These are phyloP conservation scores for Gautieria morchelliformis DNA, from an alignment of 768 basidiomycete species.

Conservation along the genomic window DNA sequence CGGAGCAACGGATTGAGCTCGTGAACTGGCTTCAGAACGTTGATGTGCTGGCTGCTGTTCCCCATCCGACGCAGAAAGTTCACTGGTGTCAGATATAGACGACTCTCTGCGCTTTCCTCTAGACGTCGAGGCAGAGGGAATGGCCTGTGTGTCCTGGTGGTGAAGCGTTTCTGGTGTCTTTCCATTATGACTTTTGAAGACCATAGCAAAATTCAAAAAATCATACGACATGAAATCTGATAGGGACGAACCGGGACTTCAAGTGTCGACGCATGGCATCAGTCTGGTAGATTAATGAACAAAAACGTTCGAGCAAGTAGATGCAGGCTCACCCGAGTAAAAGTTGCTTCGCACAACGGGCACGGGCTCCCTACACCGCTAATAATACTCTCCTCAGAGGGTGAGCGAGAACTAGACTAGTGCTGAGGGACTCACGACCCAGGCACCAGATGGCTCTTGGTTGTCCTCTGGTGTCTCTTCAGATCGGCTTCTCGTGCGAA, in stretches of 20 bases:
- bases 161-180: slow-evolving; percentile 7
- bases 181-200: slow-evolving; percentile 3
- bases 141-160: neutral
- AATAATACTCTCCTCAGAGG: slow-evolving; percentile 10
- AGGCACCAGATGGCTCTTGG: slow-evolving; percentile 65
- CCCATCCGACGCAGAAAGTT: slow-evolving; percentile 7
- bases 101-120: slow-evolving; percentile 2
- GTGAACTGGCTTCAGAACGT: neutral
- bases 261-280: slow-evolving; percentile 75
- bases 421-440: slow-evolving; percentile 43
- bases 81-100: slow-evolving; percentile 1
- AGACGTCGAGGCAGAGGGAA: neutral
- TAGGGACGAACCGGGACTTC: slow-evolving; percentile 54
- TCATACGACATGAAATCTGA: neutral
- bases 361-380: slow-evolving; percentile 39
- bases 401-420: slow-evolving; percentile 1
- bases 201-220: neutral
- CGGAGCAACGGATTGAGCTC: slow-evolving; percentile 1
- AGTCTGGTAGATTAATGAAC: slow-evolving; percentile 34
- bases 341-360: slow-evolving; percentile 72
- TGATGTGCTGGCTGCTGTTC: neutral
- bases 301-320: neutral
- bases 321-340: slow-evolving; percentile 55
- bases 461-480: slow-evolving; percentile 73
- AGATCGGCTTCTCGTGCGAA: slow-evolving; percentile 77